Percentiles rank a stretch among this genome's conserved stretches.
Conservation (phyloP, 1,284 basidiomycete genomes). For the Somion occarium region DNA sequence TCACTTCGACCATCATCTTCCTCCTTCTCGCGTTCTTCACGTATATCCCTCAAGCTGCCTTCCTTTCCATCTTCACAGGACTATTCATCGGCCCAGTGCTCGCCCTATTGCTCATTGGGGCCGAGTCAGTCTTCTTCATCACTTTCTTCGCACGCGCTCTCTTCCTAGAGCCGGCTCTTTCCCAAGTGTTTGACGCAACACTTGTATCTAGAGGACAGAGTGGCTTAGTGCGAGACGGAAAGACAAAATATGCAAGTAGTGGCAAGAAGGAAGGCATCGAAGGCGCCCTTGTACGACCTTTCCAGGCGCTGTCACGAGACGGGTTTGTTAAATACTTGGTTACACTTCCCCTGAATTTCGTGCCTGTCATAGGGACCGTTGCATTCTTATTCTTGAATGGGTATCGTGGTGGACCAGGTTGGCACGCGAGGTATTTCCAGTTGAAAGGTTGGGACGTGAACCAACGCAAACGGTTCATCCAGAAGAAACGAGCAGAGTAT, state of each 20-base stretch:
- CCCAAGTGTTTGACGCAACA: constrained; percentile 43
- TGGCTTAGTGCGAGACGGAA: constrained; percentile 31
- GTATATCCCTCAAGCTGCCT: constrained; percentile 64
- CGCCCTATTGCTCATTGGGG: constrained; percentile 31
- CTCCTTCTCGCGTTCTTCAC: constrained; percentile 54
- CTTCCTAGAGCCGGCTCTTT: constrained; percentile 40
- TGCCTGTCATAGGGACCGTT: constrained; percentile 64
- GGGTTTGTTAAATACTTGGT: constrained; percentile 38
- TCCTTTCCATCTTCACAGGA: constrained; percentile 60
- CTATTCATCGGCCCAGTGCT: constrained; percentile 44
- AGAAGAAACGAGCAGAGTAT: constrained; percentile 38
- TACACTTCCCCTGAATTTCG: constrained; percentile 58
- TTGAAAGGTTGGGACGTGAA: constrained; percentile 50
- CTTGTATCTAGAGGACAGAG: constrained; percentile 31
- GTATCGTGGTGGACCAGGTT: constrained; percentile 42
- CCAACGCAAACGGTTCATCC: constrained; percentile 48
- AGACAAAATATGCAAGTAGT: constrained; percentile 13
- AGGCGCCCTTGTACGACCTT: constrained; percentile 31
- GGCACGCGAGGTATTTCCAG: constrained; percentile 67
- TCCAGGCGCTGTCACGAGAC: constrained; percentile 27
- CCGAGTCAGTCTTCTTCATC: constrained; percentile 35
- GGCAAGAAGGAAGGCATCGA: constrained; percentile 21
- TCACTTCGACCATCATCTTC: constrained; percentile 39
- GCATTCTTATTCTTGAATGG: constrained; percentile 56
- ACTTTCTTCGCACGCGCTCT: constrained; percentile 42